Evolutionary conservation across 345 rosid genomes (phyloP), one percentile per base, ranked within the genome.

Genomic region (Raphanus sativus): DNA sequence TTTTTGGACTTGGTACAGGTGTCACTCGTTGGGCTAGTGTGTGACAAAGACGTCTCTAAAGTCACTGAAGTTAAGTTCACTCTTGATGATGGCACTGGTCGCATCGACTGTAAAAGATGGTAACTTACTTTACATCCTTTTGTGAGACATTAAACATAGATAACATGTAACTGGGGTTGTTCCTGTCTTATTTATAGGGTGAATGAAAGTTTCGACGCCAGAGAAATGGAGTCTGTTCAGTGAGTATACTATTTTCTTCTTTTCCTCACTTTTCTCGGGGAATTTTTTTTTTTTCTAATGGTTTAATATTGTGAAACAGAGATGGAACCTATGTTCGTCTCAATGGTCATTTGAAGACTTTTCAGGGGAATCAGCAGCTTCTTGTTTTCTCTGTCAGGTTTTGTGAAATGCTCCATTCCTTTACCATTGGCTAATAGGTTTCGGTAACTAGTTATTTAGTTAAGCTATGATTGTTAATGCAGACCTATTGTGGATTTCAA

Each of bases 61-160:
- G 82, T 85, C 55, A 88, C 97, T 6, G 97, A 92, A 58, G 86
- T 89, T 62, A 81, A 85, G 72, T 92, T 94, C 70, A 48, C 69
- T 30, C 74, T 94, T 38, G 97, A 94, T 55, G 98, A 94, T 76
- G 98, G 98, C 75, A 94, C 98, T 0, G 98, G 98, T 11, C 84
- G 87, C 12, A 79, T 94, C 42, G 84, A 82, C 32, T 89, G 95
- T 83, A 83, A 80, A 80, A 89, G 97, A 94, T 62, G 65, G 65
- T 62, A n/a, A n/a, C n/a, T n/a, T n/a, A n/a, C n/a, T n/a, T 4
- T 12, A 26, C 52, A 36, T 73, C 7, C 9, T 68, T n/a, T 21
- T 21, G 21, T 21, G 21, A 21, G 21, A 21, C 21, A 21, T 21
- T 21, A 21, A 21, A 21, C 21, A 21, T n/a, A n/a, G n/a, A n/a